These are phyloP conservation scores for Coffea humblotiana DNA, from an alignment of 305 asterid genomes.

Conservation along the genomic window DNA sequence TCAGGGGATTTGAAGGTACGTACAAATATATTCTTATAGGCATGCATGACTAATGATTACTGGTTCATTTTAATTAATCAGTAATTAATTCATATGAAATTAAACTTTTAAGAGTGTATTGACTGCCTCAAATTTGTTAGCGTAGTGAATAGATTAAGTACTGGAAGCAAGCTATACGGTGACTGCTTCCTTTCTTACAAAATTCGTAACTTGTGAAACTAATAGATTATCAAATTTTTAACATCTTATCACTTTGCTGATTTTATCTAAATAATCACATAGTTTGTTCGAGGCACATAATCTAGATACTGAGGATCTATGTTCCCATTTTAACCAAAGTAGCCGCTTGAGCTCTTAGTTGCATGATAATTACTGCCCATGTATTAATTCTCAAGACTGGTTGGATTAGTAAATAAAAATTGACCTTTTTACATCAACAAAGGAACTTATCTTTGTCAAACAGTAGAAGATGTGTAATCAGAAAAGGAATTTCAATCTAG, in stretches of 20 bases:
- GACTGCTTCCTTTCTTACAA: not conserved
- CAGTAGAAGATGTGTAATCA: not conserved
- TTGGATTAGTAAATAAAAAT: not conserved
- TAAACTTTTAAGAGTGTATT: not conserved
- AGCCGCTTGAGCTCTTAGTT: not conserved
- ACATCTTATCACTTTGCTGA: not conserved
- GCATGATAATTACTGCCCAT: not conserved
- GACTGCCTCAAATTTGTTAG: not conserved
- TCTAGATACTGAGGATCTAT: not conserved
- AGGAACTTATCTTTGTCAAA: not conserved
- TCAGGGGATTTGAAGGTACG: conserved; percentile 81
- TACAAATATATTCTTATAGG: not conserved
- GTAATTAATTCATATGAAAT: not conserved
- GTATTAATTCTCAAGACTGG: not conserved
- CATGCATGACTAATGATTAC: not conserved
- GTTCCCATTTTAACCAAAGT: not conserved
- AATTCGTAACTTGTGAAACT: not conserved
- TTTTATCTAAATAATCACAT: not conserved
- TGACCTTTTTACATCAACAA: not conserved
- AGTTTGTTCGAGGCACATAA: not conserved
- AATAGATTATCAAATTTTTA: not conserved
- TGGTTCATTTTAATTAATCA: not conserved
- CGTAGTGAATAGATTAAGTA: not conserved
- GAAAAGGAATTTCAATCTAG: not conserved
- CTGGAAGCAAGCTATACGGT: not conserved